Evolutionary conservation across 1,284 basidiomycete species (phyloP).

Genomic region (Boletus semigastroideus): DNA sequence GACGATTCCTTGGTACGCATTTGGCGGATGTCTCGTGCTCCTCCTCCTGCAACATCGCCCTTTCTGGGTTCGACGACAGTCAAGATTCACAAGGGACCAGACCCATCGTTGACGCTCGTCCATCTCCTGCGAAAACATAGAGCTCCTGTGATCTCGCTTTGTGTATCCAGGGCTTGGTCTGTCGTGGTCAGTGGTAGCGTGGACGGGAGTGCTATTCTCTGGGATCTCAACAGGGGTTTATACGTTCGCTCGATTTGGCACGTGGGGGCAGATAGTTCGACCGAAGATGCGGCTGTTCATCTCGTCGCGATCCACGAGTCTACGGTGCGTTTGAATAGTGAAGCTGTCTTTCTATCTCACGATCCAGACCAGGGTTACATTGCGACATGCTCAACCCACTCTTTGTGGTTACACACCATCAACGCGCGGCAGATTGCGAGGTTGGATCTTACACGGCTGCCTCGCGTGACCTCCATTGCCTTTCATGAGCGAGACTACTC

Average conservation of each 20-base stretch:
- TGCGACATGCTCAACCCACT: conserved; percentile 71
- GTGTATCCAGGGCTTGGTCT: conserved; percentile 82
- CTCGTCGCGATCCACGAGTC: conserved; percentile 82
- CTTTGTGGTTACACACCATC: conserved; percentile 77
- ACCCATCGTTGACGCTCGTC: conserved; percentile 45
- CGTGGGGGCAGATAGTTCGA: conserved; percentile 37
- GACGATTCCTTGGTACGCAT: conserved; percentile 75
- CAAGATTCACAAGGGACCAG: conserved; percentile 29
- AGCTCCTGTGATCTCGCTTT: conserved; percentile 64
- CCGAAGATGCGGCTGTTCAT: conserved; percentile 52
- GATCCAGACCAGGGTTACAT: conserved; percentile 64
- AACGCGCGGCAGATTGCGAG: conserved; percentile 73
- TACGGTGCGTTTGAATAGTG: conserved; percentile 53
- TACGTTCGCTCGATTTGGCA: conserved; percentile 80
- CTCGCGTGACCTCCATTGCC: conserved; percentile 63
- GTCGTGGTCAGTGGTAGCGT: conserved; percentile 81
- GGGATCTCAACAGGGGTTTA: conserved; percentile 86
- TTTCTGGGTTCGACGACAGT: conserved; percentile 21
- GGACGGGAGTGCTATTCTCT: conserved; percentile 84
- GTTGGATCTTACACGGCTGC: conserved; percentile 54
- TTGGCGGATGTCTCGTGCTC: conserved; percentile 60
- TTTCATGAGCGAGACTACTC: conserved; percentile 84
- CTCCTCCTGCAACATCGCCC: conserved; percentile 26
- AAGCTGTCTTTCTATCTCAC: background rate
- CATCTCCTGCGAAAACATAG: conserved; percentile 81